phyloP scores from a whole-genome alignment of 352 stramenopile genomes.

The Phytopythium boreale region DNA sequence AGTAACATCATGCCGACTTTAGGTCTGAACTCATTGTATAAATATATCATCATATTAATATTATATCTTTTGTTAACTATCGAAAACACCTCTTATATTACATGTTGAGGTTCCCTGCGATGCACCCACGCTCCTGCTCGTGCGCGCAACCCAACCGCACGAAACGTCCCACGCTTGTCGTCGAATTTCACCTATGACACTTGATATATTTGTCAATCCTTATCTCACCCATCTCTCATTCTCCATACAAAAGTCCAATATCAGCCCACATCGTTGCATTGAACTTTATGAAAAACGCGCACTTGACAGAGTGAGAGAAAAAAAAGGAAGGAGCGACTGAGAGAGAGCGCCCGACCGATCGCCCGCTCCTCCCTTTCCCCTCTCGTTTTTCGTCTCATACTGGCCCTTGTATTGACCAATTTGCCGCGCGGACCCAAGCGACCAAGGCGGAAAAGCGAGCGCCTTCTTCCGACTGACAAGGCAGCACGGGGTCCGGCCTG shows the following conservation, averaged over 20 bases:
- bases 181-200: not conserved
- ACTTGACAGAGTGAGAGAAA: not conserved
- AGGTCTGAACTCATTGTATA: not conserved
- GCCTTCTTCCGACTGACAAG: not conserved
- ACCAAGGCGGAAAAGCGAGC: not conserved
- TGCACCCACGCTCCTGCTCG: not conserved
- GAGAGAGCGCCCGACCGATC: not conserved
- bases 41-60: not conserved
- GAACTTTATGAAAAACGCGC: not conserved
- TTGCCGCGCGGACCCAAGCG: not conserved
- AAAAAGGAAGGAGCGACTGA: conserved; percentile 4
- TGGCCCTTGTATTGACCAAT: conserved; percentile 4
- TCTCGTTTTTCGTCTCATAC: not conserved
- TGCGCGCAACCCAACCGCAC: not conserved
- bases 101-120: not conserved
- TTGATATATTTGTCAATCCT: not conserved
- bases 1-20: not conserved
- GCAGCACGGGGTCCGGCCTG: not conserved
- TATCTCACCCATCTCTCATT: not conserved
- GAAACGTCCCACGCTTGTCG: not conserved
- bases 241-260: not conserved
- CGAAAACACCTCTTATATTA: not conserved
- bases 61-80: not conserved
- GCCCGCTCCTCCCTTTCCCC: not conserved
- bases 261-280: not conserved